Evolutionary conservation across 1,139 yeast genomes (phyloP).

Genomic region (Geotrichum reessii): DNA sequence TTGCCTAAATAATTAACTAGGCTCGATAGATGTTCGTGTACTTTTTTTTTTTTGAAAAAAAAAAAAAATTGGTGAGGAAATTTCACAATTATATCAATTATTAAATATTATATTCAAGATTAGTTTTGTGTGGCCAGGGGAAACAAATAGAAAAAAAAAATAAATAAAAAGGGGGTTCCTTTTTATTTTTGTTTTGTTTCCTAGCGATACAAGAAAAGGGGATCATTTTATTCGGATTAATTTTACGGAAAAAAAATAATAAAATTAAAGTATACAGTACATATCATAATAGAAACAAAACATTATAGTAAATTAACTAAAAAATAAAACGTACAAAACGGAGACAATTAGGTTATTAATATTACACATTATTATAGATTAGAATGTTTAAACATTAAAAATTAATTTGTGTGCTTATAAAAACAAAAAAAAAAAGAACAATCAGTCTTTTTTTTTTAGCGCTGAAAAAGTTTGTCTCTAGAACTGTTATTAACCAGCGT

Average conservation of each 20-base stretch:
- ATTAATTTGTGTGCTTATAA: background rate
- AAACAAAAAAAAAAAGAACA: background rate
- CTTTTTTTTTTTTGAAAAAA: background rate
- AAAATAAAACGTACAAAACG: too few relatives aligned
- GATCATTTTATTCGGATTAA: background rate
- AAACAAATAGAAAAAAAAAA: background rate
- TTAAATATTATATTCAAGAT: background rate
- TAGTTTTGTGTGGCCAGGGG: background rate
- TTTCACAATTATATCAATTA: background rate
- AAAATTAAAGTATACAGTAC: background rate
- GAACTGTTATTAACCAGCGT: background rate
- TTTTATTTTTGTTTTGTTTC: background rate
- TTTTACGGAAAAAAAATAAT: background rate
- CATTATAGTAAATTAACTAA: background rate
- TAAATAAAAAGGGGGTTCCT: background rate
- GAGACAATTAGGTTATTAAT: background rate
- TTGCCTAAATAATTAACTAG: constrained; percentile 28
- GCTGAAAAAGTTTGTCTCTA: background rate
- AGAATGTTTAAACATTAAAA: background rate
- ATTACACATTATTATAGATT: background rate
- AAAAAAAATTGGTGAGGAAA: background rate
- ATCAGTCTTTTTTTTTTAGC: background rate
- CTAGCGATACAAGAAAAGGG: background rate
- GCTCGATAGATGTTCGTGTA: background rate
- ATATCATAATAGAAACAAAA: background rate